Conservation (phyloP, 2,329 filamentous ascomycete genomes). For the Graphilbum fragrans region DNA sequence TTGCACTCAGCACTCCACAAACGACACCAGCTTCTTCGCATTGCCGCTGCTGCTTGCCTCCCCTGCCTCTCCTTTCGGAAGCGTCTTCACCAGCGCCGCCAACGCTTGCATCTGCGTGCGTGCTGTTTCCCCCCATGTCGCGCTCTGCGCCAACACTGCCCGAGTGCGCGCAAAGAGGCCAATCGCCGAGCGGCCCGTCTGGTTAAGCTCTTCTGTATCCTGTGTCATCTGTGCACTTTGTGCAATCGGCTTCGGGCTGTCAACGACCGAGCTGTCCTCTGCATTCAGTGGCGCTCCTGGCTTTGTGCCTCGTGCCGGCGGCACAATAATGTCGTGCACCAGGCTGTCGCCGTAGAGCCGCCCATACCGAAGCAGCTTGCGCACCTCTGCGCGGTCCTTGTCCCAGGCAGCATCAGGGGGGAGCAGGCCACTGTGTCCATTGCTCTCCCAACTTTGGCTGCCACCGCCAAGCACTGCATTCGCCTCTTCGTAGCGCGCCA, state of each 20-base stretch:
- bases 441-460: background rate
- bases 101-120: conserved; percentile 9
- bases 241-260: no score
- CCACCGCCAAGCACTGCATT: background rate
- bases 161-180: conserved; percentile 10
- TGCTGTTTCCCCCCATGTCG: conserved; percentile 11
- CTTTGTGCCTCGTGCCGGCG: background rate
- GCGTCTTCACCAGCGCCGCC: conserved; percentile 6
- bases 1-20: conserved; percentile 2
- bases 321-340: conserved; percentile 10
- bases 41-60: background rate
- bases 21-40: conserved; percentile 4
- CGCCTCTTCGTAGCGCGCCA: conserved; percentile 7
- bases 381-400: conserved; percentile 9
- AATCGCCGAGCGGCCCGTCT: conserved; percentile 9
- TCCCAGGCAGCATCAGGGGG: conserved; percentile 5
- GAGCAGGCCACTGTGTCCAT: background rate
- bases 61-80: conserved; percentile 1
- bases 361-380: conserved; percentile 10
- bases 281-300: background rate
- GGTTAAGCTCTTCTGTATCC: conserved; percentile 2
- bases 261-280: no score
- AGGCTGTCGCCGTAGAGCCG: conserved; percentile 11
- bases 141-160: conserved; percentile 1
- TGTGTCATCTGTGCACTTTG: no score